phyloP scores from a whole-genome alignment of 768 basidiomycete genomes.

The Boletus insuetus region DNA sequence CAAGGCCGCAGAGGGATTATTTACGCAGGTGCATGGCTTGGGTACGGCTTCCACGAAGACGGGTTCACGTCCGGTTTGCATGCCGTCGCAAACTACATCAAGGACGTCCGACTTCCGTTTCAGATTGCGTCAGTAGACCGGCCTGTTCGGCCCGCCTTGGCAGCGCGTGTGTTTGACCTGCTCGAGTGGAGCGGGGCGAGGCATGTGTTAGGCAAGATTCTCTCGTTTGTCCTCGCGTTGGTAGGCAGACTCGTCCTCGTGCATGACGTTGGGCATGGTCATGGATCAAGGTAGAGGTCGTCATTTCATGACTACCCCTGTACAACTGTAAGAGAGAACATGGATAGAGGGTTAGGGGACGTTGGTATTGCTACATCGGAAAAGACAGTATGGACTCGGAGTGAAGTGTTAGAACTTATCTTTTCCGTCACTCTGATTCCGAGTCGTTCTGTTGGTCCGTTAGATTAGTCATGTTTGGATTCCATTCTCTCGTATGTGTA shows the following conservation, averaged over 20 bases:
- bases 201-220: conserved; percentile 28
- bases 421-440: too few relatives aligned
- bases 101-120: conserved; percentile 40
- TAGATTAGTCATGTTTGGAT: too few relatives aligned
- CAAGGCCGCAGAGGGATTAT: conserved; percentile 62
- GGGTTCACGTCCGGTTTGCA: conserved; percentile 54
- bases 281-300: not conserved
- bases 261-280: not conserved
- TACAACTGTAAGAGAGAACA: not conserved
- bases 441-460: too few relatives aligned
- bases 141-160: conserved; percentile 17
- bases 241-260: conserved; percentile 3
- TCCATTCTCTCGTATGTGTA: too few relatives aligned
- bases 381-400: not conserved
- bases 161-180: conserved; percentile 38
- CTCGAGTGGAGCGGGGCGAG: conserved; percentile 38
- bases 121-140: conserved; percentile 40
- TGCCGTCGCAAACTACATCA: conserved; percentile 29
- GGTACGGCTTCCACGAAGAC: conserved; percentile 83
- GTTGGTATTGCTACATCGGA: not conserved
- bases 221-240: conserved; percentile 12
- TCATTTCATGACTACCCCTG: conserved; percentile 6
- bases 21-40: conserved; percentile 68
- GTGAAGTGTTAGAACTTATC: too few relatives aligned
- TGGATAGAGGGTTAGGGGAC: not conserved